phyloP scores from a whole-genome alignment of 2,329 filamentous ascomycete genomes.

The Penicillium sp. region DNA sequence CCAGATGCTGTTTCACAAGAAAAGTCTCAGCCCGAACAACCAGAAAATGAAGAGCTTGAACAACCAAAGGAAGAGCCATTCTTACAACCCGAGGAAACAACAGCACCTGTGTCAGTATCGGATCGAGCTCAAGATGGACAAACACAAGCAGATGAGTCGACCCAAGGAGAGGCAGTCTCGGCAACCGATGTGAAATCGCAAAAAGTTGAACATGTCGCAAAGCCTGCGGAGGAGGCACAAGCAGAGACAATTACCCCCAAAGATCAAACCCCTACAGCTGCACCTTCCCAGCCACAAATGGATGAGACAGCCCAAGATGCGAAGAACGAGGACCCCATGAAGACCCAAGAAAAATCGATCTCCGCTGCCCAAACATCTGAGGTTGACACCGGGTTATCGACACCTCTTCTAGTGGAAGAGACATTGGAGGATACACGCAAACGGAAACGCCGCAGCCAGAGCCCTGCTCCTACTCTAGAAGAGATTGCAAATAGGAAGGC shows the following conservation, averaged over 20 bases:
- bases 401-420: conserved; percentile 36
- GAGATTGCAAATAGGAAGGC: conserved; percentile 58
- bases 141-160: conserved; percentile 10
- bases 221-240: conserved; percentile 13
- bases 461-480: conserved; percentile 57
- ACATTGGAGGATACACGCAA: conserved; percentile 59
- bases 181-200: neutral
- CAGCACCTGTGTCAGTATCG: neutral
- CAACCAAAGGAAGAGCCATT: conserved; percentile 7
- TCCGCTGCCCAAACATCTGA: conserved; percentile 27
- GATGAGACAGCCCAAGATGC: neutral
- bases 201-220: conserved; percentile 19
- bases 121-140: conserved; percentile 11
- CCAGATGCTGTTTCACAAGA: conserved; percentile 11
- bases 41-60: conserved; percentile 10
- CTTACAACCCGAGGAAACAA: neutral
- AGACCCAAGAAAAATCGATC: conserved; percentile 20
- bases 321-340: conserved; percentile 20
- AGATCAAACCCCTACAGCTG: neutral
- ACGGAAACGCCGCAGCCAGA: conserved; percentile 66
- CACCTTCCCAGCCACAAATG: neutral
- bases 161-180: neutral
- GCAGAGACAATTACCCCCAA: neutral
- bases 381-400: conserved; percentile 28
- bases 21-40: conserved; percentile 18